Base-by-base conservation (phyloP, 2,329 filamentous ascomycete species). In the Erysiphe neolycopersici region DNA sequence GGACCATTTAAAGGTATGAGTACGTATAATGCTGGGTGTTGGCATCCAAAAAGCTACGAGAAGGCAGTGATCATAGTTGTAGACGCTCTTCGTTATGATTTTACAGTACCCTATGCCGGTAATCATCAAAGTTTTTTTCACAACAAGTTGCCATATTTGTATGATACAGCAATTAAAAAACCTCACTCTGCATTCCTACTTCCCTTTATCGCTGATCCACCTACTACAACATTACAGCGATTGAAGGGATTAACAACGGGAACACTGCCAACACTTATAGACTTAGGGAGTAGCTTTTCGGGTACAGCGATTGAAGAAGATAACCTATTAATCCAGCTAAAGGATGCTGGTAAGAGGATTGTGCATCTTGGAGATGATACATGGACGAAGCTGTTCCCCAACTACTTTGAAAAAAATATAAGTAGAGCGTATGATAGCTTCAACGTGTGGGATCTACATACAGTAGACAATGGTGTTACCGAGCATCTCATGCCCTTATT, bases 311-410 rank as follows among this genome's bases (percentile, higher is more conserved):
- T 98, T 52, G 85, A 94, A 45, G 89, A 98, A 63, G 89, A 98
- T 58, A 82, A 81, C 50, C 51, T 81, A 39, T 62, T 82, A 13
- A 67, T 68, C 44, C 76, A 81, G 53, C 53, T 81, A 47, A 67
- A 64, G 45, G 62, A 66, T 52, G 69, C 71, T 14, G 73, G 73
- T 32, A 79, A 83, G 65, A 80, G 70, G 49, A 72, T 98, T 51
- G 89, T 85, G 5, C 91, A 98, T 54, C 64, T 98, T 33, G 89
- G 89, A n/a, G 89, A 98, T 58, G 87, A 98, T 60, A 98, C 89
- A 4, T 98, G 89, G 89, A 80, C 84, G 50, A 70, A 82, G 38
- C 64, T 98, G 14, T 98, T 95, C 57, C 89, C 89, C 0, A 81
- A 69, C n/a, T 84, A 91, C 59, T 98, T 98, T 54, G 77, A 93